Evolutionary conservation across 129 eudicot species (phyloP), one percentile per base, ranked within the genome.

Genomic region (Flaveria bidentis): DNA sequence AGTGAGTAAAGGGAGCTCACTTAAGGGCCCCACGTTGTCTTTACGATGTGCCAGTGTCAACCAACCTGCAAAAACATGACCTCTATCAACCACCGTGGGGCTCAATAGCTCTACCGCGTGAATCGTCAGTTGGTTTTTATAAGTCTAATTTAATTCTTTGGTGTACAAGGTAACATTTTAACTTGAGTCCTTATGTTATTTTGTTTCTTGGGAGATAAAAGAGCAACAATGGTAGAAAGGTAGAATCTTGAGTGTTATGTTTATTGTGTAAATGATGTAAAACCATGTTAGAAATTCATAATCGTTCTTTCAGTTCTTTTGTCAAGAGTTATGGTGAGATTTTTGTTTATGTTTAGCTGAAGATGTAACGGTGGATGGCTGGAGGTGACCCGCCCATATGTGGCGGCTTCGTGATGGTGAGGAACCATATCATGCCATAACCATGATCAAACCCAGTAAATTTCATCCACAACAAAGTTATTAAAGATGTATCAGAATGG

Each of bases 1-100:
- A 39, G 85, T 82, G 84, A 90, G 91, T 70, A 84, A 87, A 83
- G 92, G 87, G n/a, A 88, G 92, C 73, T 77, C 89, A 7, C 72
- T 78, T 65, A 86, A 67, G 67, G 89, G 95, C 57, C 96, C 95
- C 12, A 83, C 85, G 18, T 33, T 93, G 55, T 92, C 98, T 45
- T 78, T 92, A 28, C 86, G 84, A 85, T 88, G 94, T 45, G 96
- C 88, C 23, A 86, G 94, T 2, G 51, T 88, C 79, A 84, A 50
- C 75, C 65, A 85, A 9, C 83, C 91, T 5, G 70, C 87, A 41
- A 87, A 84, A 77, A 79, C 82, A 42, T 76, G 82, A 50, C 92
- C 96, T 3, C 77, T 41, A 50, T 61, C 89, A 61, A 82, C 78
- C 68, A 9, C 89, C 53, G 52, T 84, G 0, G 73, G 10, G 18